These are phyloP conservation scores for Stemphylium lycopersici DNA, from an alignment of 2,329 filamentous ascomycete genomes.

Conservation along the genomic window DNA sequence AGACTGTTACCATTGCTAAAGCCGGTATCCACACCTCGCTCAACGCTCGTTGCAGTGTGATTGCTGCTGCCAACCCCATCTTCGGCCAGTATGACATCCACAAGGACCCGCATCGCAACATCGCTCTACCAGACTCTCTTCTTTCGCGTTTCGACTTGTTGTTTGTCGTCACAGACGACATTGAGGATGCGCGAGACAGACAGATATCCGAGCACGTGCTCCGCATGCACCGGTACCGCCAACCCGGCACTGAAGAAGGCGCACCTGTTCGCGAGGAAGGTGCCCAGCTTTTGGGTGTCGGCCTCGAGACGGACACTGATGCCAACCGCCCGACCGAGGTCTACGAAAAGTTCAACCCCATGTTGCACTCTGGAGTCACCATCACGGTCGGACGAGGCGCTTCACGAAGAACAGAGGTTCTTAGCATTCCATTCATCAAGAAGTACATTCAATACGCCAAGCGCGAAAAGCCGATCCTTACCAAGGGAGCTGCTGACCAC, in stretches of 20 bases:
- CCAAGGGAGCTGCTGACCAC: constrained; percentile 88
- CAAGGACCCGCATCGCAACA: constrained; percentile 98
- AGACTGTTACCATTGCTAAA: constrained; percentile 98
- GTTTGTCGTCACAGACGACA: constrained; percentile 97
- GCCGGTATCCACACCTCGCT: constrained; percentile 97
- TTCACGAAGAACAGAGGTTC: constrained; percentile 79
- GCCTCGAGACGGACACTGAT: constrained; percentile 76
- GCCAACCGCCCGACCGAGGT: constrained; percentile 83
- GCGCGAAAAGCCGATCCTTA: constrained; percentile 85
- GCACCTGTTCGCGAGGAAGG: constrained; percentile 89
- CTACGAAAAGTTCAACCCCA: constrained; percentile 94
- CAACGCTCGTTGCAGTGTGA: constrained; percentile 94
- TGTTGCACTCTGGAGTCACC: constrained; percentile 91
- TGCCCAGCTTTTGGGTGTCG: constrained; percentile 84
- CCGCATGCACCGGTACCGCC: constrained; percentile 94
- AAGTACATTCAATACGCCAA: constrained; percentile 99
- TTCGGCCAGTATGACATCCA: constrained; percentile 98
- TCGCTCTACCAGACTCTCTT: constrained; percentile 93
- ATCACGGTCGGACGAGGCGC: constrained; percentile 75
- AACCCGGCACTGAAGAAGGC: constrained; percentile 91
- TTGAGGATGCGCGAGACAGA: constrained; percentile 89
- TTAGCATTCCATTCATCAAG: constrained; percentile 98
- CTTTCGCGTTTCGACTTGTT: constrained; percentile 98
- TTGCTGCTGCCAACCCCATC: constrained; percentile 95
- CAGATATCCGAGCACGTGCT: constrained; percentile 95